phyloP scores from a whole-genome alignment of 2,329 filamentous ascomycete species.

The Penicillium sp. region DNA sequence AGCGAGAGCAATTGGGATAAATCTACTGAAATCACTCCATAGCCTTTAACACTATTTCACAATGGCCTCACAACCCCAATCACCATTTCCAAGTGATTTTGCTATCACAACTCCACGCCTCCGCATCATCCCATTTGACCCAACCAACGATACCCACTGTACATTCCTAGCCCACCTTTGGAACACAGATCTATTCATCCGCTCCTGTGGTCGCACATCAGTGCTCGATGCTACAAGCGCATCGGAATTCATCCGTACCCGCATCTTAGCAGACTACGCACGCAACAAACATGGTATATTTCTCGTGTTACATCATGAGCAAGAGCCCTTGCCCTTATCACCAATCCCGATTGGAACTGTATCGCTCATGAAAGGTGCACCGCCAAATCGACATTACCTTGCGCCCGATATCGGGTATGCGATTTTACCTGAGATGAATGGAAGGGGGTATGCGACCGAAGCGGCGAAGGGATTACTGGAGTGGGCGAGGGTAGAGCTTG shows the following conservation, averaged over 20 bases:
- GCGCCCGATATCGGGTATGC: constrained; percentile 28
- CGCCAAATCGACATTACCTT: constrained; percentile 10
- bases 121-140: constrained; percentile 17
- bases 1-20: neutral
- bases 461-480: constrained; percentile 20
- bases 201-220: constrained; percentile 9
- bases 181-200: constrained; percentile 21
- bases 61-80: constrained; percentile 1
- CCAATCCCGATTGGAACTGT: constrained; percentile 15
- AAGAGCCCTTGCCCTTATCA: neutral
- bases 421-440: constrained; percentile 22
- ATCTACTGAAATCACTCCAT: neutral
- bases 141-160: constrained; percentile 10
- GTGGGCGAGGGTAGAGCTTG: constrained; percentile 15
- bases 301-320: constrained; percentile 6
- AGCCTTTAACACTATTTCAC: neutral
- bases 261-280: constrained; percentile 6
- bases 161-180: constrained; percentile 18
- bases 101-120: constrained; percentile 16
- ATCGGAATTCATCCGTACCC: constrained; percentile 7
- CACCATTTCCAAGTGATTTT: constrained; percentile 13
- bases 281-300: constrained; percentile 11
- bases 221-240: constrained; percentile 10
- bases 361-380: constrained; percentile 18
- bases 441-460: constrained; percentile 30